Conservation (phyloP, 2,329 filamentous ascomycete species). For the Hypocrella siamensis region DNA sequence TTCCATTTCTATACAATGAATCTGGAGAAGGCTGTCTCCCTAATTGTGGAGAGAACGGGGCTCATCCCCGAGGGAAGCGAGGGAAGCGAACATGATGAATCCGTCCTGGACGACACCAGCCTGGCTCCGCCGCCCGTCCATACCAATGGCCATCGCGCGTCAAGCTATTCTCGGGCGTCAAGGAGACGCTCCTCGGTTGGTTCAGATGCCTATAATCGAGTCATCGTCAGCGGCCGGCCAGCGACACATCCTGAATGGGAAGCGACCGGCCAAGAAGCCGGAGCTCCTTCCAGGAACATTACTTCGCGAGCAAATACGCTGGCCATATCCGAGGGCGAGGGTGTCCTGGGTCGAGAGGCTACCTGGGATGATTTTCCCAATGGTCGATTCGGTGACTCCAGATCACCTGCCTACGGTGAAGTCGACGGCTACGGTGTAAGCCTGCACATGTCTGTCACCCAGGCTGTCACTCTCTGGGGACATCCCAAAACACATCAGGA, state of each 20-base stretch:
- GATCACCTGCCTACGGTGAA: constrained; percentile 86
- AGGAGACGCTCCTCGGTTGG: constrained; percentile 65
- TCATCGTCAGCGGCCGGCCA: constrained; percentile 57
- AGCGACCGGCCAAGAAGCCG: constrained; percentile 61
- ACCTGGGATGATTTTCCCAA: constrained; percentile 99
- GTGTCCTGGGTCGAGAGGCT: constrained; percentile 75
- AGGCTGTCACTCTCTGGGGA: constrained; percentile 77
- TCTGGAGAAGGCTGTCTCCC: constrained; percentile 86
- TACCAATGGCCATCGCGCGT: constrained; percentile 31
- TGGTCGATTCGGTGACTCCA: constrained; percentile 84
- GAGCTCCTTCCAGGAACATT: constrained; percentile 55
- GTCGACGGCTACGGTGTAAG: constrained; percentile 98
- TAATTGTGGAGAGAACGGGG: constrained; percentile 74
- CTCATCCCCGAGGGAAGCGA: constrained; percentile 55
- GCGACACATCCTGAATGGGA: constrained; percentile 50
- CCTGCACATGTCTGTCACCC: constrained; percentile 73
- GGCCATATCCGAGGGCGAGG: constrained; percentile 88
- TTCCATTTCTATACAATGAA: constrained; percentile 98
- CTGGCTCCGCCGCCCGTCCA: constrained; percentile 14
- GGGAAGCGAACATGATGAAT: constrained; percentile 34
- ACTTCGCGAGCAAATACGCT: constrained; percentile 74
- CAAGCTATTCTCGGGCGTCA: constrained; percentile 20
- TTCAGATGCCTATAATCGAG: constrained; percentile 72
- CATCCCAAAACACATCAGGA: constrained; percentile 54
- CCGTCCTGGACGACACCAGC: constrained; percentile 28